These are phyloP conservation scores for Lyophyllum decastes DNA, from an alignment of 768 basidiomycete species.

Conservation along the genomic window DNA sequence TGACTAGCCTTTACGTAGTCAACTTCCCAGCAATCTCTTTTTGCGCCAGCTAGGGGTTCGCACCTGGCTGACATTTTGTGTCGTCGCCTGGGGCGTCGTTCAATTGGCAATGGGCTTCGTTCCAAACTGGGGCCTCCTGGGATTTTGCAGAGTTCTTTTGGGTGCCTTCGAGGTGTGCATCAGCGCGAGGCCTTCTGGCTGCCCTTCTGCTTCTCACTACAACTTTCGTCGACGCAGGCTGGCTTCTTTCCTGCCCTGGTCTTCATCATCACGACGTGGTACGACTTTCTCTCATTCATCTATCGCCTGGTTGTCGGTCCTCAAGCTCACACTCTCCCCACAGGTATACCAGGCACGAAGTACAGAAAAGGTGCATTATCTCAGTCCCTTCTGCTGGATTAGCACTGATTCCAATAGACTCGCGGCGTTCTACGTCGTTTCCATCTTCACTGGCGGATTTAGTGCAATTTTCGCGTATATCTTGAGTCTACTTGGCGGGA, in stretches of 20 bases:
- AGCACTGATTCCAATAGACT: conserved; percentile 29
- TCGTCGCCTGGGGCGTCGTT: conserved; percentile 44
- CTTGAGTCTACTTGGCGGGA: conserved; percentile 42
- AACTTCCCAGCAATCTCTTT: conserved; percentile 45
- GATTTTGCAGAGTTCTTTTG: conserved; percentile 40
- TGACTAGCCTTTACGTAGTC: conserved; percentile 24
- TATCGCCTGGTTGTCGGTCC: not conserved
- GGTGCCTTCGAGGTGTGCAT: conserved; percentile 42
- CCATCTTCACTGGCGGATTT: conserved; percentile 45
- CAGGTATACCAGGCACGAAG: conserved; percentile 54
- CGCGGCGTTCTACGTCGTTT: conserved; percentile 48
- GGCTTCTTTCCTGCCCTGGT: conserved; percentile 53
- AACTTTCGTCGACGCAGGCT: conserved; percentile 30
- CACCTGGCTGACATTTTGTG: conserved; percentile 42
- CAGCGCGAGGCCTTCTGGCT: not conserved
- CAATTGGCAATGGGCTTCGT: conserved; percentile 51
- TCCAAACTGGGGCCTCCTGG: conserved; percentile 39
- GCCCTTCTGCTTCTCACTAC: not conserved
- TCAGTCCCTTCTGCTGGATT: not conserved
- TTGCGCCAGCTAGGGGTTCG: conserved; percentile 44
- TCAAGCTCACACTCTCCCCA: not conserved
- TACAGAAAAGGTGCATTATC: conserved; percentile 44
- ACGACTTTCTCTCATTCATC: not conserved
- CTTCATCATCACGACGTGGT: conserved; percentile 54
- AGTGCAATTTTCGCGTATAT: conserved; percentile 49